phyloP scores from a whole-genome alignment of 2,329 filamentous ascomycete species.

The Penicillium sp. region DNA sequence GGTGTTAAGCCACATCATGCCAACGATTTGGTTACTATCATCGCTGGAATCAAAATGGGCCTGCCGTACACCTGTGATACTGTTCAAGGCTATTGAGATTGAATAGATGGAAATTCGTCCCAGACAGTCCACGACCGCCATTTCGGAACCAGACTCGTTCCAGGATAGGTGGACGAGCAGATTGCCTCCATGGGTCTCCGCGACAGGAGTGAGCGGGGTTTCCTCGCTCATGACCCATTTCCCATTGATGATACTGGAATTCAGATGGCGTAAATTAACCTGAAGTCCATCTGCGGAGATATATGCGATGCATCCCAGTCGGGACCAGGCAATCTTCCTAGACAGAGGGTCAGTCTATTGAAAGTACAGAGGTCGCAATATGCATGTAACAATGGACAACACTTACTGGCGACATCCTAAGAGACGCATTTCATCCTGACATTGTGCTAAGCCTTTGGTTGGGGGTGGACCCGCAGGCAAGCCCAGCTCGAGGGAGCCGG shows the following conservation, averaged over 20 bases:
- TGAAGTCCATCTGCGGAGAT: conserved; percentile 71
- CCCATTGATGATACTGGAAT: conserved; percentile 67
- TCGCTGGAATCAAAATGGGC: conserved; percentile 70
- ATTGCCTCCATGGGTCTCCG: conserved; percentile 62
- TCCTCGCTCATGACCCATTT: conserved; percentile 76
- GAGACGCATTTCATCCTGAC: conserved; percentile 73
- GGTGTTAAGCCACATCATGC: conserved; percentile 78
- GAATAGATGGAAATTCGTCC: conserved; percentile 76
- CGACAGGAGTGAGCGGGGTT: conserved; percentile 63
- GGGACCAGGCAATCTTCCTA: conserved; percentile 86
- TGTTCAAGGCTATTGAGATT: conserved; percentile 72
- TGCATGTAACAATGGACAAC: neutral
- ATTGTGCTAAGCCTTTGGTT: conserved; percentile 68
- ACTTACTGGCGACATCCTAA: conserved; percentile 81
- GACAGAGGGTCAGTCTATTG: conserved; percentile 10
- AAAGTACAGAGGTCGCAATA: neutral
- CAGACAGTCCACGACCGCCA: conserved; percentile 78
- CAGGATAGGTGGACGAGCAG: conserved; percentile 79
- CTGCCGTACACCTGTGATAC: conserved; percentile 62
- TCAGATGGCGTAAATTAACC: conserved; percentile 72
- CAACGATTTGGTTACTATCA: conserved; percentile 76
- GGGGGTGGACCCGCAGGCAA: conserved; percentile 52
- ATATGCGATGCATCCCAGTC: conserved; percentile 78
- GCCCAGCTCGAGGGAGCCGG: conserved; percentile 57
- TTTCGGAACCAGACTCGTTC: conserved; percentile 74